These are phyloP conservation scores for Cyberlindnera maclurae DNA, from an alignment of 805 yeast species.

Conservation along the genomic window DNA sequence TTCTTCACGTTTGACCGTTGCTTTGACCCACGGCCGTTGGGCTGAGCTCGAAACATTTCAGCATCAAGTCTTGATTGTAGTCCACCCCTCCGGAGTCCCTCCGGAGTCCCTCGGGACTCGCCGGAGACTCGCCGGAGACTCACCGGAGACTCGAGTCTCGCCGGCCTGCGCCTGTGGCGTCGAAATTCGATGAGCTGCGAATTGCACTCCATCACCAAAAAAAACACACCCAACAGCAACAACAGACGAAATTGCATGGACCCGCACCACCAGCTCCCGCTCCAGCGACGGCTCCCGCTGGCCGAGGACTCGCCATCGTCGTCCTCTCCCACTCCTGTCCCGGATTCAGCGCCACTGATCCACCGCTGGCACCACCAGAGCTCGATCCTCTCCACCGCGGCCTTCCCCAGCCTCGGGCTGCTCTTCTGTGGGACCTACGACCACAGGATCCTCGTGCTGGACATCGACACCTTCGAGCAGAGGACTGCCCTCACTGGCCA, in stretches of 20 bases:
- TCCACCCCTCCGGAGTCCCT: too few relatives aligned
- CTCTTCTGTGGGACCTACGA: conserved; percentile 90
- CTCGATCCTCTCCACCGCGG: conserved; percentile 65
- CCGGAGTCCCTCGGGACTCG: too few relatives aligned
- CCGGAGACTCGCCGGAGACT: too few relatives aligned
- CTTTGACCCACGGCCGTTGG: too few relatives aligned
- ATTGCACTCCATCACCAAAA: too few relatives aligned
- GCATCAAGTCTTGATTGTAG: too few relatives aligned
- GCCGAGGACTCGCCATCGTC: background rate
- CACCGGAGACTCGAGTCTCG: too few relatives aligned
- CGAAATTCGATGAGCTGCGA: too few relatives aligned
- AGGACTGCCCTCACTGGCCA: conserved; percentile 53
- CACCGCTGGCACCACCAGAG: conserved; percentile 75
- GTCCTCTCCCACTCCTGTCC: background rate
- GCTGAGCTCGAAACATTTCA: too few relatives aligned
- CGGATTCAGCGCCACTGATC: conserved; percentile 24
- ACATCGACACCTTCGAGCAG: conserved; percentile 55
- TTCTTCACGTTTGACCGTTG: conserved; percentile 12
- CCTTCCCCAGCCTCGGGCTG: conserved; percentile 49
- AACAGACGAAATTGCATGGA: background rate
- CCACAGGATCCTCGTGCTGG: conserved; percentile 67
- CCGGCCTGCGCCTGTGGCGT: too few relatives aligned
- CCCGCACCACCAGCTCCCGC: conserved; percentile 13
- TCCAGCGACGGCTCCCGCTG: background rate
- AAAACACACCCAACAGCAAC: too few relatives aligned